Base-by-base conservation (phyloP, 208 protist species). In the Endotrypanum monterogeii region DNA sequence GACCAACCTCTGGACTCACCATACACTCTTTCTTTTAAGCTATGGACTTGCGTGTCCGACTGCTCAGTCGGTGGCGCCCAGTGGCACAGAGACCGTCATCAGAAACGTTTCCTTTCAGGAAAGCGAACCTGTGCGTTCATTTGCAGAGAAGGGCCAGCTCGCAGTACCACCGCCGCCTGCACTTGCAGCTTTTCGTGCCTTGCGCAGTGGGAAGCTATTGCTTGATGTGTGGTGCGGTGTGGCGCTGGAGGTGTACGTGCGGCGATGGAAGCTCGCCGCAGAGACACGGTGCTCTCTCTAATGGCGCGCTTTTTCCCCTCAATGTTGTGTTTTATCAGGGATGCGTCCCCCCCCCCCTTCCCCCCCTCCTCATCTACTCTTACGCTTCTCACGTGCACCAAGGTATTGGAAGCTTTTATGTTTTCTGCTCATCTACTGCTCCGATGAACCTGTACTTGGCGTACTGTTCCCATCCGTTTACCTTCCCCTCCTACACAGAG, bases 1-100 rank as follows among this genome's bases (percentile, higher is more conserved):
- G 35, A 2, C 18, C 25, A 52, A 61, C 39, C 68, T 39, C 20
- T 91, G 87, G 87, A 55, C 87, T n/a, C 78, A 73, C 12, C 87
- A 91, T 71, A 50, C 81, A 30, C 70, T 85, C 0, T 89, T 91
- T 67, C 74, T 91, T n/a, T 62, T 88, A 46, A 71, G 73, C 55
- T 77, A 83, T 54, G 82, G 73, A 20, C 35, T 63, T 16, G 54
- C 73, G 2, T 69, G 67, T 5, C 32, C 50, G 3, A 8, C 46
- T 9, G 66, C 46, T n/a, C 25, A 32, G 12, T 9, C 50, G 28
- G 30, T 32, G 18, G 46, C 25, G 30, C 23, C 50, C 30, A n/a
- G 44, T 54, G 63, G 6, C 7, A 6, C 28, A n/a, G 39, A 39
- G 18, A 30, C 60, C 44, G 16, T 28, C 16, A 37, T 25, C 11